Evolutionary conservation across 1,284 basidiomycete genomes (phyloP), one percentile per base, ranked within the genome.

Genomic region (Vanrija sp.): DNA sequence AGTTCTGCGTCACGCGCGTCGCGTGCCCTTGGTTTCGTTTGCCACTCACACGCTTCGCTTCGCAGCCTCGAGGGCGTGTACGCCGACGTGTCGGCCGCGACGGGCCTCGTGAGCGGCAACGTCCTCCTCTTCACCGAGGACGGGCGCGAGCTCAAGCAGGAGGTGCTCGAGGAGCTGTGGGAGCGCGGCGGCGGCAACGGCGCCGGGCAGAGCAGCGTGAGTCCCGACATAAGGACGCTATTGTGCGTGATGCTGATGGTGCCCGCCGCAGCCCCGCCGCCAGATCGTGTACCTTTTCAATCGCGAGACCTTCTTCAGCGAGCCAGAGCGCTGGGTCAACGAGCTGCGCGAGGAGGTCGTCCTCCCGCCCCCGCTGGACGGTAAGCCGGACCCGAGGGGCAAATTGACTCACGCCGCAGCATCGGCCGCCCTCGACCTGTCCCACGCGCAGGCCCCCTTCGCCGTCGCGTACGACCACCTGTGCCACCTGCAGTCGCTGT

Each of bases 61-160:
- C 38, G 4, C 57, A 74, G 73, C 8, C 59, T 73, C 44, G 70
- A 71, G 15, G 58, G 57, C n/a, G 60, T 74, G 34, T 54, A 63
- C 44, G 51, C 58, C 15, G 68, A 71, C 49, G 60, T 69, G 2
- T 52, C 68, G 1, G 45, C 52, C 6, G 53, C 45, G 1, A 63
- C 64, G 0, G 65, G 62, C n/a, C 26, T 75, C 2, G 48, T 61
- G 3, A 19, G 54, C 14, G 66, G 64, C 38, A 71, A 73, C 58
- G 55, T 73, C 12, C 55, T 75, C 29, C 60, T 75, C n/a, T 75
- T 75, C 56, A 58, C 72, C 29, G 68, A 70, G 21, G 71, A 75
- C 56, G 73, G 71, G 8, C 46, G 70, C 47, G 71, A 75, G 53
- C 51, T 75, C 16, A 62, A 59, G 50, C 57, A 62, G 6, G 63